These are phyloP conservation scores for Cynara cardunculus DNA, from an alignment of 129 eudicot species.

Conservation along the genomic window DNA sequence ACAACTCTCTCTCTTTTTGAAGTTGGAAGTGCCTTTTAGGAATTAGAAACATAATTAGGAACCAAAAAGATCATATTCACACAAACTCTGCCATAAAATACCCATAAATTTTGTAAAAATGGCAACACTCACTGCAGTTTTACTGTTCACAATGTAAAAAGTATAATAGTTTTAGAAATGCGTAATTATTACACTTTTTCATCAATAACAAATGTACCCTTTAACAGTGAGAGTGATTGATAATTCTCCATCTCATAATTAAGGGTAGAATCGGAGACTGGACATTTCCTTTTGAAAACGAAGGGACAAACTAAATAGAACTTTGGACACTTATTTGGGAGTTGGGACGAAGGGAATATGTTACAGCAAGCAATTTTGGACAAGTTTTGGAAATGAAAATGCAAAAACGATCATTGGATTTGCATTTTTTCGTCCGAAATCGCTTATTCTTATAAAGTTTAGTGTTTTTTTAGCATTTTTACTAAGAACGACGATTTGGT, in stretches of 20 bases:
- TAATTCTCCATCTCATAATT: background rate
- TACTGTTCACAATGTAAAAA: background rate
- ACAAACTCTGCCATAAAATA: background rate
- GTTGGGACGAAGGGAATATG: background rate
- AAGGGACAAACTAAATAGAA: background rate
- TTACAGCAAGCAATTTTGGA: background rate
- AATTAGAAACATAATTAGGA: conserved; percentile 11
- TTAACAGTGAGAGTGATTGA: background rate
- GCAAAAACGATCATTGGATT: background rate
- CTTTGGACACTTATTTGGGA: background rate
- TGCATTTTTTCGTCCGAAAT: background rate
- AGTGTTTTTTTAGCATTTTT: background rate
- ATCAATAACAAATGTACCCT: background rate
- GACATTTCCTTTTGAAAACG: background rate
- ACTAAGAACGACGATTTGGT: background rate
- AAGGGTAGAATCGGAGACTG: background rate
- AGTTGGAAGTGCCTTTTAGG: conserved; percentile 16
- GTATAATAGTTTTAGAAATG: background rate
- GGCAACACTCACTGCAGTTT: background rate
- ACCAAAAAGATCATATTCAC: background rate
- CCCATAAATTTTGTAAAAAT: conserved; percentile 2
- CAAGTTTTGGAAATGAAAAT: background rate
- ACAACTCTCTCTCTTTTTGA: conserved; percentile 40
- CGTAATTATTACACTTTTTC: too few relatives aligned
- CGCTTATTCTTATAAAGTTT: background rate